Base-by-base conservation (phyloP, 495 filamentous ascomycete species). In the Talaromyces adpressus region DNA sequence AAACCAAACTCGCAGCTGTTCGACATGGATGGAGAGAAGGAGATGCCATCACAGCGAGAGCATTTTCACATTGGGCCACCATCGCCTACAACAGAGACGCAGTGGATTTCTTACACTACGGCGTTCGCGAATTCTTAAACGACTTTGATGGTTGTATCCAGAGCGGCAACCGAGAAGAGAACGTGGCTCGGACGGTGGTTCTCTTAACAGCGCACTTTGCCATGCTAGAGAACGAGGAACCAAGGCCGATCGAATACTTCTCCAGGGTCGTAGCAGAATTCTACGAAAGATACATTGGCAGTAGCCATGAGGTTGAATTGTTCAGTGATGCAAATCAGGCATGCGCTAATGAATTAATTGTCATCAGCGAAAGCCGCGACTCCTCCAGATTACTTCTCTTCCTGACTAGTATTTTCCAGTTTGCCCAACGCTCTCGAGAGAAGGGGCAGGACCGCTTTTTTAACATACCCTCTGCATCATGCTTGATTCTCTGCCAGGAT, bases 71-170 rank as follows among this genome's bases (percentile, higher is more conserved):
- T 36, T 71, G 63, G 63, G 63, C 69, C 61, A 49, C 69, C 63
- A 64, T 70, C 52, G 68, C 65, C 61, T 71, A 51, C 67, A 23
- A 66, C 29, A 70, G 69, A 57, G 68, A 66, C 64, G 64, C 70
- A 12, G n/a, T 32, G 64, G 71, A 70, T 62, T 71, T 57, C 49
- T 64, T 73, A 3, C 68, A 72, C 62, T 66, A 41, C 59, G 70
- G 66, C 8, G 41, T 72, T 25, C 66, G 71, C 59, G 66, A 73
- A 30, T 72, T 72, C 54, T 47, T 73, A 18, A 68, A 1, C 61
- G 71, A 73, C 25, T 72, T 70, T 61, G 71, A 89, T 66, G 63
- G 11, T 62, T 72, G 68, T 58, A 53, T 73, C 32, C 68, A 58
- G 23, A 69, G 51, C 7, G 66, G 65, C 27, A 68, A 64, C 23